A percentile compares a stretch with the other conserved stretches of the same genome.
Evolutionary conservation across 106 monocot genomes (phyloP).

Genomic region (Triglochin maritima): DNA sequence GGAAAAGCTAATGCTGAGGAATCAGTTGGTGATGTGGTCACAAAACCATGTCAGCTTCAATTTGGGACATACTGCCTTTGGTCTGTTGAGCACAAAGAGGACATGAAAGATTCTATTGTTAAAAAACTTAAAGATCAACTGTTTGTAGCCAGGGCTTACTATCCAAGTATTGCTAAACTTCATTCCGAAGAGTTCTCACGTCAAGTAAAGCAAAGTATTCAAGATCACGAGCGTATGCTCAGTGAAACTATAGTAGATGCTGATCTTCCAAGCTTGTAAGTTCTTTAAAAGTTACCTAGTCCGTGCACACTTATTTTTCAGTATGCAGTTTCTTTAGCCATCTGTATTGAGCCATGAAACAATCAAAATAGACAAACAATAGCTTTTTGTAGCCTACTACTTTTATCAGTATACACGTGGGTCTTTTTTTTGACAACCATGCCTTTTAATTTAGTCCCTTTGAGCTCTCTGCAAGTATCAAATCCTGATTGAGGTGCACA

Average conservation of each 20-base stretch:
- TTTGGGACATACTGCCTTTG: slow-evolving; percentile 62
- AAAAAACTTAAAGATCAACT: slow-evolving; percentile 56
- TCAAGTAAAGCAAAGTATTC: slow-evolving; percentile 58
- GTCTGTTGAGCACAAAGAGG: slow-evolving; percentile 33
- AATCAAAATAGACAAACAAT: background rate
- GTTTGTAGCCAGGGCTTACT: slow-evolving; percentile 70
- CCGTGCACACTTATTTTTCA: background rate
- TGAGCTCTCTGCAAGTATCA: too few species aligned
- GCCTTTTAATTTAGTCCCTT: background rate
- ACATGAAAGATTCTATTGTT: slow-evolving; percentile 33
- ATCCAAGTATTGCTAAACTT: slow-evolving; percentile 61
- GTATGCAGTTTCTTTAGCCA: background rate
- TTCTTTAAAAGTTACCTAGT: background rate
- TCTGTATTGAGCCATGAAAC: background rate
- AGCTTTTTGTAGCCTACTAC: too few species aligned
- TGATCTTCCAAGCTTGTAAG: slow-evolving; percentile 55
- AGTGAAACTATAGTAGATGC: slow-evolving; percentile 57
- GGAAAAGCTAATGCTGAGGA: background rate
- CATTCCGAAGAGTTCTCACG: slow-evolving; percentile 31
- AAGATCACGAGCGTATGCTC: slow-evolving; percentile 67
- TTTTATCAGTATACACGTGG: too few species aligned
- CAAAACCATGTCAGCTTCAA: slow-evolving; percentile 35
- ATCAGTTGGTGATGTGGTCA: slow-evolving; percentile 13
- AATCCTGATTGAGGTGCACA: too few species aligned
- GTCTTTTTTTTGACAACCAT: background rate